Evolutionary conservation across 805 yeast species (phyloP).

Genomic region (Saccharomycopsis synnaedendra): DNA sequence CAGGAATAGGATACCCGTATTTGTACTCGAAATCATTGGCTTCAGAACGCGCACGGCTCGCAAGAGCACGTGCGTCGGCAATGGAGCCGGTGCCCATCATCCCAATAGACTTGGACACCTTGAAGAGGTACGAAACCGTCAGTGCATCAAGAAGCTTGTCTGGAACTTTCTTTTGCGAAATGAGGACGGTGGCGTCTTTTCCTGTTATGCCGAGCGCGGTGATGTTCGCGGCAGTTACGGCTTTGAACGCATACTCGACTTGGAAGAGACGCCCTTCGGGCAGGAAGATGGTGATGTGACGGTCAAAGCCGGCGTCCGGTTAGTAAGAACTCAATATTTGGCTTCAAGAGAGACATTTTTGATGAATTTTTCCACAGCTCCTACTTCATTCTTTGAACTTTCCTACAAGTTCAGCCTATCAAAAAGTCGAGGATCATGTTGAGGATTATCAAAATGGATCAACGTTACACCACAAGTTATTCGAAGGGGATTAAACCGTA

Average conservation of each 20-base stretch:
- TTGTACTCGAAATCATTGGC: slow-evolving; percentile 91
- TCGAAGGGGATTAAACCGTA: too few relatives aligned
- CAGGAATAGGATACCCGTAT: slow-evolving; percentile 95
- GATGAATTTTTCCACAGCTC: too few relatives aligned
- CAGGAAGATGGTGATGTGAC: slow-evolving; percentile 96
- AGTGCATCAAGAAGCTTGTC: slow-evolving; percentile 84
- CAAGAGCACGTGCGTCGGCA: slow-evolving; percentile 90
- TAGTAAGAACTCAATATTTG: too few relatives aligned
- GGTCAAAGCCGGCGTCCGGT: slow-evolving; percentile 79
- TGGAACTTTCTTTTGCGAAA: slow-evolving; percentile 93
- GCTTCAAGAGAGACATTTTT: too few relatives aligned
- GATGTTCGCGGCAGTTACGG: slow-evolving; percentile 84
- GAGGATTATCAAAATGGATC: too few relatives aligned
- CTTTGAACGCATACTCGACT: slow-evolving; percentile 97
- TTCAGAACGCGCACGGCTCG: slow-evolving; percentile 85
- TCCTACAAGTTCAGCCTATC: too few relatives aligned
- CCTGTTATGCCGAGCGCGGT: slow-evolving; percentile 86
- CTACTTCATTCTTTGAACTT: too few relatives aligned
- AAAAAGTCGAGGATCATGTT: too few relatives aligned
- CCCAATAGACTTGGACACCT: slow-evolving; percentile 72
- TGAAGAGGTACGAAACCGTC: slow-evolving; percentile 80
- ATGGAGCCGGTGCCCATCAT: slow-evolving; percentile 90
- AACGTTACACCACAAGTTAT: too few relatives aligned
- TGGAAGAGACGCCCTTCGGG: slow-evolving; percentile 97
- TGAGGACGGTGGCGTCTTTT: slow-evolving; percentile 72